A percentile compares a stretch with the other conserved stretches of the same genome.
Evolutionary conservation across 805 yeast genomes (phyloP).

Genomic region (Spathaspora sp.): DNA sequence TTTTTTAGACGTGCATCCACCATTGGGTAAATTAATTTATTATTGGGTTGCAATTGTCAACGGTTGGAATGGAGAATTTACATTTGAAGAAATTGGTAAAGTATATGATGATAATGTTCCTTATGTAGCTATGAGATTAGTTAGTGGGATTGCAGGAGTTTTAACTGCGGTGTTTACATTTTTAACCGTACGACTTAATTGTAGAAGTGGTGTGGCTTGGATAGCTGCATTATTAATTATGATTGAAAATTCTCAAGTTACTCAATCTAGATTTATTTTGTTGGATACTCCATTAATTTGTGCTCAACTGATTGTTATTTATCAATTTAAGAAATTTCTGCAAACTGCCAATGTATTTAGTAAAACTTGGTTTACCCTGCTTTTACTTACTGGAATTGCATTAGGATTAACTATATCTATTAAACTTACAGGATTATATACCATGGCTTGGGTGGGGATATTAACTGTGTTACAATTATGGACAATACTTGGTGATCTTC

Average conservation of each 20-base stretch:
- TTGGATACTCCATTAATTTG: slow-evolving; percentile 44
- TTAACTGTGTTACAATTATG: slow-evolving; percentile 54
- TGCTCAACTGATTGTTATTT: slow-evolving; percentile 46
- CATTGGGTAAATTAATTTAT: slow-evolving; percentile 58
- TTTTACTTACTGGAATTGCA: slow-evolving; percentile 47
- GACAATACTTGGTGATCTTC: slow-evolving; percentile 67
- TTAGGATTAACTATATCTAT: slow-evolving; percentile 57
- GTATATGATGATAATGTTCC: slow-evolving; percentile 31
- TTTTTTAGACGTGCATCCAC: slow-evolving; percentile 73
- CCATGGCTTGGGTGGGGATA: slow-evolving; percentile 60
- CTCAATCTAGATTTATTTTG: slow-evolving; percentile 51
- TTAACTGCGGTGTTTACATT: slow-evolving; percentile 50
- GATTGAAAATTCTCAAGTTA: slow-evolving; percentile 63
- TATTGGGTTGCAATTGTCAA: slow-evolving; percentile 49
- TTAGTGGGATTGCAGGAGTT: slow-evolving; percentile 56
- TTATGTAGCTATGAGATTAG: slow-evolving; percentile 52
- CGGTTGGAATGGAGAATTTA: slow-evolving; percentile 47
- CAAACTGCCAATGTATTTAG: slow-evolving; percentile 38
- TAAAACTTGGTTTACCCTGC: slow-evolving; percentile 48
- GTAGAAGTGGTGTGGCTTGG: slow-evolving; percentile 47
- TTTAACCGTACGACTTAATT: slow-evolving; percentile 54
- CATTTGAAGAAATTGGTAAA: slow-evolving; percentile 43
- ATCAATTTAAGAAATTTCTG: slow-evolving; percentile 48
- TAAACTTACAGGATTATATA: slow-evolving; percentile 69
- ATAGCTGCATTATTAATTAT: slow-evolving; percentile 49